A percentile compares a stretch with the other conserved stretches of the same genome.
Conservation (phyloP, 306 rosid species). For the Quercus variabilis region DNA sequence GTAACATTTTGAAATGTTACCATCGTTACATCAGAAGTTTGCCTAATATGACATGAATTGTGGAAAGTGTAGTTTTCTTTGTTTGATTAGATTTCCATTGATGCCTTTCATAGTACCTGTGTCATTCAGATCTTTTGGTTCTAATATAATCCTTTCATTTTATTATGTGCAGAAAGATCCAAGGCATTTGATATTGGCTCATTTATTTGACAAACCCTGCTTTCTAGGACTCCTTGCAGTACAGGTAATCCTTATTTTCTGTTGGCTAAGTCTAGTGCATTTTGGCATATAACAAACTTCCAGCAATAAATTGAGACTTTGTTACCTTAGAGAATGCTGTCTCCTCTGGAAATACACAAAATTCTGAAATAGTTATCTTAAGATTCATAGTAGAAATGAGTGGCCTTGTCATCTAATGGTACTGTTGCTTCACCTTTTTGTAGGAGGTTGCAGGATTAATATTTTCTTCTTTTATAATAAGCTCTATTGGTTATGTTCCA, state of each 20-base stretch:
- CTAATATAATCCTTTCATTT: background rate
- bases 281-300: background rate
- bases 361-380: background rate
- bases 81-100: background rate
- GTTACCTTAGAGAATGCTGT: no score
- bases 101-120: background rate
- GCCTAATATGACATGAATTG: background rate
- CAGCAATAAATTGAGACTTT: background rate
- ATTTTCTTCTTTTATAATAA: no score
- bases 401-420: background rate
- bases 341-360: background rate
- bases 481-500: no score
- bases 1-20: background rate
- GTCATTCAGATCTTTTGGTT: background rate
- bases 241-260: constrained; percentile 44
- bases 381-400: background rate
- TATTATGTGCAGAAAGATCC: constrained; percentile 44
- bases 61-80: background rate
- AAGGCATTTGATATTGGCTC: constrained; percentile 73
- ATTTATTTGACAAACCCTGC: constrained; percentile 89
- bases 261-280: background rate
- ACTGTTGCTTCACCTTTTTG: background rate
- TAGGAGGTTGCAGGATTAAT: no score
- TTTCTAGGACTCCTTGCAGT: constrained; percentile 82
- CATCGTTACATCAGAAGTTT: background rate